Base-by-base conservation (phyloP, 192 early-diverging fungal genomes). In the Podila clonocystis region DNA sequence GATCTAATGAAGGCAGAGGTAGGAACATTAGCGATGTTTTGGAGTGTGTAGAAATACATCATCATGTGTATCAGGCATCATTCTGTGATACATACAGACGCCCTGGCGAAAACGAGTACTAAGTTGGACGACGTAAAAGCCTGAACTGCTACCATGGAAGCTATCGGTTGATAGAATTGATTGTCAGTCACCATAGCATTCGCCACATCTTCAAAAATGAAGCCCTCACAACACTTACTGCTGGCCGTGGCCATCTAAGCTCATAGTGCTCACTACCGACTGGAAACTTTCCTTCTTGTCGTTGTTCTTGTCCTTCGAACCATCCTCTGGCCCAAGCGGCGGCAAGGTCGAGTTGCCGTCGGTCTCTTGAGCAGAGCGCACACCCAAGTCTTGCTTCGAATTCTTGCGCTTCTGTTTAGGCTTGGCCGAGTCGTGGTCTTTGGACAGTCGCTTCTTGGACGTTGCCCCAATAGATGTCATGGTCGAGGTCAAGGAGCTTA, bases 101-200 rank as follows among this genome's bases (percentile, higher is more conserved):
- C 87, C 89, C 61, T 88, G 70, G n/a, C 90, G 89, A 59, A 84
- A 91, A 20, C 75, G 78, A 24, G 89, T 74, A 66, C 88, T 93
- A 62, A 90, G 89, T 70, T 90, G 90, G 34, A 93, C 84, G 20
- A 95, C 82, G 82, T 93, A 93, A 72, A 91, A 88, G 9, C 93
- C 93, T 36, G 91, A 93, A 61, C 91, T 91, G 57, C 90, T 89
- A 29, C 93, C 93, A 30, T 91, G 86, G 70, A 92, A 95, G 31
- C 93, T 84, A 65, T 45, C 34, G 34, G 1, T 45, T 13, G 41
- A 45, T 4, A 15, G 5, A 45, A 45, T 45, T 0, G 13, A 36
- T 36, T 36, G 41, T 45, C 41, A 45, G 15, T 45, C 41, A 45
- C 17, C 12, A 45, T 15, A 12, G 15, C 17, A 12, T 17, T 45